Evolutionary conservation across 2,329 filamentous ascomycete species (phyloP).

Genomic region (Colletotrichum viniferum): DNA sequence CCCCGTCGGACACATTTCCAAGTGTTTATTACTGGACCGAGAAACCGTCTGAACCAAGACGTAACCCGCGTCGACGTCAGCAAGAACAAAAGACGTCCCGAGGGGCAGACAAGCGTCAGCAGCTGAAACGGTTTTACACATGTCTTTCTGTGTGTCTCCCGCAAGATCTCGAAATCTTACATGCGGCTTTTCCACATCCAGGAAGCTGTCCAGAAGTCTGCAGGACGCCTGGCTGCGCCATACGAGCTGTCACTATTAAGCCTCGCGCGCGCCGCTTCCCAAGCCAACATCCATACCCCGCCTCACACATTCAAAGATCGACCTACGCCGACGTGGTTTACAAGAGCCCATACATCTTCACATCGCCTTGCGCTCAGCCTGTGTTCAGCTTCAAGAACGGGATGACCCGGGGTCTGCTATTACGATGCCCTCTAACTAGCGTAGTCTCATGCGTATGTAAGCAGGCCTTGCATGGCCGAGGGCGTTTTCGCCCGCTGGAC

Average conservation of each 20-base stretch:
- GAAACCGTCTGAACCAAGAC: not conserved
- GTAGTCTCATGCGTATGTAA: not conserved
- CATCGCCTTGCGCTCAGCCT: not conserved
- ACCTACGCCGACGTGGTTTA: not conserved
- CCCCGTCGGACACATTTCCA: not conserved
- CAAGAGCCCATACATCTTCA: not conserved
- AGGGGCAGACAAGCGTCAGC: not conserved
- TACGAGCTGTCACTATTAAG: not conserved
- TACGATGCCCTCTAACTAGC: not conserved
- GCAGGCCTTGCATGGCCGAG: not conserved
- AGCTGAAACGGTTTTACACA: not conserved
- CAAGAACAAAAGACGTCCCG: not conserved
- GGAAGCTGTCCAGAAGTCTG: not conserved
- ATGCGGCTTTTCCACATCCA: not conserved
- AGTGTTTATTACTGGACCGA: not conserved
- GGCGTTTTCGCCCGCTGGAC: not conserved
- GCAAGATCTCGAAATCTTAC: not conserved
- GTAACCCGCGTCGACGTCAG: not conserved
- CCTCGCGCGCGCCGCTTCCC: not conserved
- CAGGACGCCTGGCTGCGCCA: not conserved
- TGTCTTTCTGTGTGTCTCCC: not conserved
- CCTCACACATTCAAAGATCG: not conserved
- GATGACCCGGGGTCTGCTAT: not conserved
- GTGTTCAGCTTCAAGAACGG: not conserved
- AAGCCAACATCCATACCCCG: not conserved